Evolutionary conservation across 2,329 filamentous ascomycete genomes (phyloP), one percentile per base, ranked within the genome.

Genomic region (Colletotrichum chrysophilum): DNA sequence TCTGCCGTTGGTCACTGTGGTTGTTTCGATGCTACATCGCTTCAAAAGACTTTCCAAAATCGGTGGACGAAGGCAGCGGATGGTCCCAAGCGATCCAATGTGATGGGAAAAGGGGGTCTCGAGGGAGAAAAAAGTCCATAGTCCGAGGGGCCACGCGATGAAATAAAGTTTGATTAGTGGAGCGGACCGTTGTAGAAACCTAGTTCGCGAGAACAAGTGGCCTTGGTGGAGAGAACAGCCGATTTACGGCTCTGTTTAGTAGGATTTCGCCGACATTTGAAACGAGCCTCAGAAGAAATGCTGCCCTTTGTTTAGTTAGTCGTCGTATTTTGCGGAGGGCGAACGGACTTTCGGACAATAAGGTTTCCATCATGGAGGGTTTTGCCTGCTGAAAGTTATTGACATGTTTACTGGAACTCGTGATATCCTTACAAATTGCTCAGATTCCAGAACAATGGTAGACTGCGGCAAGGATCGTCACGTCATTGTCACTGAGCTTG

Each of bases 111-210:
- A 68, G 36, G 30, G 48, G 8, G 28, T 21, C 30, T 34, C 18
- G 7, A 62, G 28, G 30, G 30, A 64, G 32, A 43, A 58, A 56
- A 62, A 10, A 28, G 21, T 16, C 52, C 30, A 28, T 21, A 28
- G 67, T 52, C 56, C 58, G 28, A 36, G 26, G 32, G 34, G 55
- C 61, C 56, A 73, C 34, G 56, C 30, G 56, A 58, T 16, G 8
- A n/a, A 68, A 60, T 56, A 75, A 12, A 68, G 70, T 73, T 75
- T 38, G 24, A 65, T 68, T 56, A 73, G 73, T 52, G 32, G 62
- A 58, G 55, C n/a, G 61, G 36, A 38, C 34, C 60, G 71, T 38
- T 38, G 18, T 38, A 13, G 36, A 56, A 67, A 55, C 36, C 48
- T 28, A 38, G 14, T 21, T 18, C 18, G 8, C 14, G 58, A 30